These are phyloP conservation scores for Ophiorrhiza pumila DNA, from an alignment of 257 asterid species.

Conservation along the genomic window DNA sequence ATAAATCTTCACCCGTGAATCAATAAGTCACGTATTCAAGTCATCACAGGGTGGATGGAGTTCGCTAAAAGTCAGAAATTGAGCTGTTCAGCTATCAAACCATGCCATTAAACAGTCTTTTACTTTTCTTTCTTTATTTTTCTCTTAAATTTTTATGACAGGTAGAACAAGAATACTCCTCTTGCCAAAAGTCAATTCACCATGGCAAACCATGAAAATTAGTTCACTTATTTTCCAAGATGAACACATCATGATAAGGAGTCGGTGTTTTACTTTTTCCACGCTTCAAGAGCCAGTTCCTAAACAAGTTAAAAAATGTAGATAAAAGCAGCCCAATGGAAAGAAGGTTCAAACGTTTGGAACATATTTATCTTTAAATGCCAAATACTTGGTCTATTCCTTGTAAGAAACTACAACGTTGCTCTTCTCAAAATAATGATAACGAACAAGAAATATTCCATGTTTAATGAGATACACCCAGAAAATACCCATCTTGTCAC, in stretches of 20 bases:
- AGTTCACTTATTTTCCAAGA: not conserved
- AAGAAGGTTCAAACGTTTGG: not conserved
- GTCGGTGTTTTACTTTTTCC: not conserved
- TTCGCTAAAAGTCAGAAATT: too few relatives aligned
- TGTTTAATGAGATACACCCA: conserved; percentile 2
- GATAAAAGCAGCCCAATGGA: not conserved
- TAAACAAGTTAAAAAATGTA: not conserved
- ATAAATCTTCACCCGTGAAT: too few relatives aligned
- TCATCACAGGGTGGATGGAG: too few relatives aligned
- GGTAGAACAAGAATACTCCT: too few relatives aligned
- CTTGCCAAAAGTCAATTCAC: too few relatives aligned
- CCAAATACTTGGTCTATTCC: not conserved
- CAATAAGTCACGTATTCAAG: too few relatives aligned
- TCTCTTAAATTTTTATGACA: too few relatives aligned
- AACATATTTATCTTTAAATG: not conserved
- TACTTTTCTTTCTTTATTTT: not conserved
- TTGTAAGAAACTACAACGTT: not conserved
- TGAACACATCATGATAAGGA: not conserved
- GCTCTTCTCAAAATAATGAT: not conserved
- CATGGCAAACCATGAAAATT: too few relatives aligned
- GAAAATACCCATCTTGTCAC: not conserved
- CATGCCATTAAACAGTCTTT: not conserved
- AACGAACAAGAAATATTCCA: not conserved
- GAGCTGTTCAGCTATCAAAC: not conserved
- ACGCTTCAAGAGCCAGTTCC: not conserved